phyloP scores from a whole-genome alignment of 164 flowering plant genomes.

The Stephania cephalantha region DNA sequence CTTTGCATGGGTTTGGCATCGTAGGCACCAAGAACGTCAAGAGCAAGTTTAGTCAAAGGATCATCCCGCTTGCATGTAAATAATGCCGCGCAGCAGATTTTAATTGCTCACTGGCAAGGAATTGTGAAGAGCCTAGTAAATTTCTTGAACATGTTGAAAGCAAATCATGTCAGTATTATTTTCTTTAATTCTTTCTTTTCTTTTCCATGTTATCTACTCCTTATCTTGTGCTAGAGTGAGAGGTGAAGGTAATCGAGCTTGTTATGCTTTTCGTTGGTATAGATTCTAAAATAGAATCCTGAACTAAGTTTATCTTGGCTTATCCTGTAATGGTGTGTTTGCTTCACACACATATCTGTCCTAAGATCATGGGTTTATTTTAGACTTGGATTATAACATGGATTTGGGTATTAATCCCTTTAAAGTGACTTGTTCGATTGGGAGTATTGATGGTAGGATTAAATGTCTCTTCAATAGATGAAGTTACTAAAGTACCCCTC shows the following conservation, averaged over 20 bases:
- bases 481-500: too few relatives aligned
- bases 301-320: conserved; percentile 2
- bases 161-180: conserved; percentile 61
- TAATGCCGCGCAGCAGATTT: conserved; percentile 80
- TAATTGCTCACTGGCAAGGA: conserved; percentile 99
- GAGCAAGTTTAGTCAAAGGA: conserved; percentile 97
- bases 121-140: conserved; percentile 88
- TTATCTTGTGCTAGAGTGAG: neutral
- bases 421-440: too few relatives aligned
- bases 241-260: too few relatives aligned
- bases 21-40: conserved; percentile 96
- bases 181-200: neutral
- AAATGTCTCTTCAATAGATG: too few relatives aligned
- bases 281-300: neutral
- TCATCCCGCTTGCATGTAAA: conserved; percentile 72
- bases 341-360: too few relatives aligned
- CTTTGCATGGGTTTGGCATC: conserved; percentile 6
- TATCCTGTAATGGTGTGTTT: neutral
- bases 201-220: conserved; percentile 5
- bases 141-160: conserved; percentile 75
- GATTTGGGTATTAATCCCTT: too few relatives aligned
- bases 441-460: too few relatives aligned
- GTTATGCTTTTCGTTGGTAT: neutral
- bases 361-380: too few relatives aligned
- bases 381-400: too few relatives aligned